Percentiles rank a stretch among this genome's conserved stretches.
phyloP scores from a whole-genome alignment of 1,284 basidiomycete species.

The Xerocomus minutiporus region DNA sequence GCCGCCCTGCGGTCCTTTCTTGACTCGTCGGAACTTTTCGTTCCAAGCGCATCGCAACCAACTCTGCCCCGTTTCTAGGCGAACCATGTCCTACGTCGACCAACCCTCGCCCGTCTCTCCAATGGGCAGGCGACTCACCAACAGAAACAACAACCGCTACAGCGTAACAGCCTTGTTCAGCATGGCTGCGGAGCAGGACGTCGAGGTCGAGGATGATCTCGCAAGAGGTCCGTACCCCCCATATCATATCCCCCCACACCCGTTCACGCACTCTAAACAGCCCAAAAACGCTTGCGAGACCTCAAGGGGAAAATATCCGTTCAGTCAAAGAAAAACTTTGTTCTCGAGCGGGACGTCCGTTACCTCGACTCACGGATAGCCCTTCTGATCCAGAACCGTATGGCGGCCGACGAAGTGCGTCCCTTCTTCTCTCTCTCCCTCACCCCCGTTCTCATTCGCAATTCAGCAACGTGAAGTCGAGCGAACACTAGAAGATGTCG shows the following conservation, averaged over 20 bases:
- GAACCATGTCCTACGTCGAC: conserved; percentile 62
- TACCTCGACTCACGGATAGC: conserved; percentile 98
- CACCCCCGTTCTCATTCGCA: conserved; percentile 14
- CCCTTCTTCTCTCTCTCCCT: neutral
- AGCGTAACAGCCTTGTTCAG: conserved; percentile 94
- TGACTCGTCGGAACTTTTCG: conserved; percentile 7
- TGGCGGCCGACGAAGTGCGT: conserved; percentile 91
- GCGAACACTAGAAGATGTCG: conserved; percentile 91
- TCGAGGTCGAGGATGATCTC: conserved; percentile 97
- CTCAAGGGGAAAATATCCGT: conserved; percentile 97
- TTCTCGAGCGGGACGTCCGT: conserved; percentile 95
- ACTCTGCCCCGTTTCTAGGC: neutral
- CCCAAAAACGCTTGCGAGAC: conserved; percentile 93
- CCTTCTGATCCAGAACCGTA: conserved; percentile 95
- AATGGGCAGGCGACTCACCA: conserved; percentile 70
- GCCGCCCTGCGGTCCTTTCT: conserved; percentile 32
- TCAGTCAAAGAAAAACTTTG: conserved; percentile 99
- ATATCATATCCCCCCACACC: neutral
- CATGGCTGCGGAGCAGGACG: conserved; percentile 98
- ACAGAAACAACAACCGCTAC: conserved; percentile 94
- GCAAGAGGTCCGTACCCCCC: conserved; percentile 70
- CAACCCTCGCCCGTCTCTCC: conserved; percentile 50
- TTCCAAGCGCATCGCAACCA: conserved; percentile 1
- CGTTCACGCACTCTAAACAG: conserved; percentile 37
- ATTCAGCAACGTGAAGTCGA: conserved; percentile 86